Conservation (phyloP, 1,284 basidiomycete species). For the Ceratorhiza oryzae-sativae region DNA sequence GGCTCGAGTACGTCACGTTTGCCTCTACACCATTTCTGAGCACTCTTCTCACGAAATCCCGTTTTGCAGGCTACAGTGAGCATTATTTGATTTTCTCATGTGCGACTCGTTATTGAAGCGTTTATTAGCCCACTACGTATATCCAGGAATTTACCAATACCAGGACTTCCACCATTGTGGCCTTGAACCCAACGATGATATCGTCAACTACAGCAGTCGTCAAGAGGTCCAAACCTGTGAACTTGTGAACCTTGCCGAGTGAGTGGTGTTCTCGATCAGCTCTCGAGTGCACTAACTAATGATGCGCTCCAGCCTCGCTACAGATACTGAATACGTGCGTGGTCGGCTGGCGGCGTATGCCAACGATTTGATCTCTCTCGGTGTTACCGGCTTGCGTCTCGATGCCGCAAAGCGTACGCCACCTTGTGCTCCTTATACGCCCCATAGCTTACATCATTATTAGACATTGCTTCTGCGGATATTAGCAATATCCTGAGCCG, state of each 20-base stretch:
- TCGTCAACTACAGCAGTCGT: conserved; percentile 58
- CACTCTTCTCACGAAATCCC: not conserved
- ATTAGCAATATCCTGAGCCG: conserved; percentile 41
- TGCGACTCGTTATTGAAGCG: not conserved
- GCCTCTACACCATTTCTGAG: not conserved
- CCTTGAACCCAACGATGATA: conserved; percentile 23
- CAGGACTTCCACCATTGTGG: conserved; percentile 43
- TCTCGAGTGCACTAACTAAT: no score
- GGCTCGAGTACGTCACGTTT: conserved; percentile 8
- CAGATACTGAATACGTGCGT: conserved; percentile 67
- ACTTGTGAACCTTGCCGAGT: conserved; percentile 43
- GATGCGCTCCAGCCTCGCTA: conserved; percentile 52
- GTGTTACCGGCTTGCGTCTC: conserved; percentile 68
- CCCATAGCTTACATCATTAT: not conserved
- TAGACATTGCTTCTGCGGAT: conserved; percentile 42
- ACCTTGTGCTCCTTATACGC: conserved; percentile 49
- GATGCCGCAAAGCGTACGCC: conserved; percentile 73
- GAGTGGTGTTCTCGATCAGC: not conserved
- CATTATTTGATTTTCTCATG: not conserved
- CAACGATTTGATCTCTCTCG: conserved; percentile 63
- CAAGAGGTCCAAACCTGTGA: conserved; percentile 63
- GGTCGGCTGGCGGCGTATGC: conserved; percentile 57
- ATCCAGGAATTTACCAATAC: conserved; percentile 26
- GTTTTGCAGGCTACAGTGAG: conserved; percentile 29
- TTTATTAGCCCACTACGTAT: conserved; percentile 6